phyloP scores from a whole-genome alignment of 139 green algal species.

The Trebouxia sp. region DNA sequence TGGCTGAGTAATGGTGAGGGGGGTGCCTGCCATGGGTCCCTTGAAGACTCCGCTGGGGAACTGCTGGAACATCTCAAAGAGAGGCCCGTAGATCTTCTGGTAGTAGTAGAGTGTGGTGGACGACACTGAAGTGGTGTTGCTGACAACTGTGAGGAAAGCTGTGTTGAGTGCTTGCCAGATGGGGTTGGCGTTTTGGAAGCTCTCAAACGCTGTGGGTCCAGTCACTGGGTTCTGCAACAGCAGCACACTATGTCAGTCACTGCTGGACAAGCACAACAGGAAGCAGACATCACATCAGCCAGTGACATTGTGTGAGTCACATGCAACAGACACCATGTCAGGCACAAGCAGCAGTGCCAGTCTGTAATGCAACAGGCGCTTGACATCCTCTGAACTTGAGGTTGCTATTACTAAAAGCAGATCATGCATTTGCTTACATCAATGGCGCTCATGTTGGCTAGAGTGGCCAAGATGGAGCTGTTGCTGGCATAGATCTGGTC shows the following conservation, averaged over 20 bases:
- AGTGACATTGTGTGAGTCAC: neutral
- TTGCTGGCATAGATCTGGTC: neutral
- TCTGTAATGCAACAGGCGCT: too few relatives aligned
- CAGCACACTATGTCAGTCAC: neutral
- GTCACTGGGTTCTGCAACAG: slow-evolving; percentile 20
- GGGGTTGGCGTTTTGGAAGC: slow-evolving; percentile 13
- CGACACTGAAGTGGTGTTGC: neutral
- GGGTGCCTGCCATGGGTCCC: neutral
- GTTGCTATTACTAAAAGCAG: too few relatives aligned
- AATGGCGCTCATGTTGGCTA: slow-evolving; percentile 12
- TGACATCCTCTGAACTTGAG: too few relatives aligned
- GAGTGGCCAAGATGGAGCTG: neutral
- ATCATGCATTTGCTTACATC: neutral
- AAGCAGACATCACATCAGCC: neutral
- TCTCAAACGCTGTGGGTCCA: slow-evolving; percentile 11
- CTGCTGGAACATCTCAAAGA: slow-evolving; percentile 26
- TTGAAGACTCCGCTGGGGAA: slow-evolving; percentile 20
- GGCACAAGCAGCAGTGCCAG: too few relatives aligned
- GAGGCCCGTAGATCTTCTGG: slow-evolving; percentile 13
- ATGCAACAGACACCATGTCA: too few relatives aligned
- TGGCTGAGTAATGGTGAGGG: neutral
- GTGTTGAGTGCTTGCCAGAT: slow-evolving; percentile 21
- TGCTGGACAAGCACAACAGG: neutral
- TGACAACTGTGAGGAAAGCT: neutral
- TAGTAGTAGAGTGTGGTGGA: slow-evolving; percentile 19